A percentile compares a stretch with the other conserved stretches of the same genome.
Conservation (phyloP, 176 grass and related monocot species). For the Lolium perenne region DNA sequence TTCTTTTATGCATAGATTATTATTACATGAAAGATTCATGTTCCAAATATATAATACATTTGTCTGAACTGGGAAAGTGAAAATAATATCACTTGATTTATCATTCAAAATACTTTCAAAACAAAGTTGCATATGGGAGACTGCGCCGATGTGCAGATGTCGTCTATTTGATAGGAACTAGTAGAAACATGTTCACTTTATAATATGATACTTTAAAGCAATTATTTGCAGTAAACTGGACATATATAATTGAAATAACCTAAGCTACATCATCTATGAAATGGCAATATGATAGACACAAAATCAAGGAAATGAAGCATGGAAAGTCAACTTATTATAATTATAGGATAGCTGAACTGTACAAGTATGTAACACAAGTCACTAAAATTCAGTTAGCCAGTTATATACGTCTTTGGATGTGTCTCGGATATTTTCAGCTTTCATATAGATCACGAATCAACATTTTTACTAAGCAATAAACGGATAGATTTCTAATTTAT, state of each 20-base stretch:
- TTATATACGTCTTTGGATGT: neutral
- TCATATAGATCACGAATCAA: neutral
- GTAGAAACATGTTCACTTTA: neutral
- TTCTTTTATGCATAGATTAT: neutral
- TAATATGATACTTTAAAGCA: neutral
- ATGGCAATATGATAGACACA: neutral
- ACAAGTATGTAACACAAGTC: neutral
- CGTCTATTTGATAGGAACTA: neutral
- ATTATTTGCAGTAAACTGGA: neutral
- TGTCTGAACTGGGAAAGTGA: neutral
- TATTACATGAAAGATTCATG: neutral
- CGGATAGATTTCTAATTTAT: neutral
- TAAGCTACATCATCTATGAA: neutral
- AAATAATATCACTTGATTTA: neutral
- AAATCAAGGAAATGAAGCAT: neutral
- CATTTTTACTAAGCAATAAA: neutral
- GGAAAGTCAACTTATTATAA: neutral
- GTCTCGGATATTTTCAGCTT: neutral
- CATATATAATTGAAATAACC: neutral
- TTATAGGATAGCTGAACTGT: neutral
- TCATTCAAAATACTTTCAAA: neutral
- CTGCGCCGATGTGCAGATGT: neutral
- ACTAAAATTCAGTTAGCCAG: neutral
- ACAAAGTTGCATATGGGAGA: neutral
- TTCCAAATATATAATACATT: neutral